Conservation (phyloP, 164 flowering plant species). For the Nelumbo lutea region DNA sequence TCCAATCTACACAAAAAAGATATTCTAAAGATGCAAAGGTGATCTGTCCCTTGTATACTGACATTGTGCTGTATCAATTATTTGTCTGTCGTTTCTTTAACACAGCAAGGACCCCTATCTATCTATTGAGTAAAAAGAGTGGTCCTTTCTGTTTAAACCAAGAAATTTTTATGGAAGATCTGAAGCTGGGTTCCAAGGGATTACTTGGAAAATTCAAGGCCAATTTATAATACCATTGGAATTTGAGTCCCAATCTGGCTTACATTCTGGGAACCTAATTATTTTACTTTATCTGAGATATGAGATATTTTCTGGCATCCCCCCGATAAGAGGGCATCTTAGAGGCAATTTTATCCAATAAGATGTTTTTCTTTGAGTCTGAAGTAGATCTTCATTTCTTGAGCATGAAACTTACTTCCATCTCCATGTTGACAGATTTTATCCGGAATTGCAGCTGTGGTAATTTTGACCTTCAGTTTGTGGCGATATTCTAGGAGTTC, state of each 20-base stretch:
- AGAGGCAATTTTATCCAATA: neutral
- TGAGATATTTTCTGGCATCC: neutral
- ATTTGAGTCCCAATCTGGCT: neutral
- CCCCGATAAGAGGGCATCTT: neutral
- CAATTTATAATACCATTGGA: neutral
- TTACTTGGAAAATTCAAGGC: neutral
- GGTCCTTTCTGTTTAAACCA: too few relatives aligned
- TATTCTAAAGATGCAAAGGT: constrained; percentile 53
- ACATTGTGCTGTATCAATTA: neutral
- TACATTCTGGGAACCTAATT: neutral
- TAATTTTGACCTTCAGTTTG: constrained; percentile 41
- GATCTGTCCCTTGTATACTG: constrained; percentile 19
- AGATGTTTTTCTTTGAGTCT: neutral
- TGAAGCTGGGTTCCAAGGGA: too few relatives aligned
- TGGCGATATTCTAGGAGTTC: constrained; percentile 61
- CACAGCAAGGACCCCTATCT: neutral
- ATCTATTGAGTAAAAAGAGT: neutral
- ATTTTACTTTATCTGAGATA: neutral
- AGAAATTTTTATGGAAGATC: too few relatives aligned
- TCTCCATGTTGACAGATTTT: constrained; percentile 37
- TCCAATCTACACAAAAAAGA: constrained; percentile 18
- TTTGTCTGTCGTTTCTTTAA: neutral
- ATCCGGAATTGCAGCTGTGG: constrained; percentile 45
- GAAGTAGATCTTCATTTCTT: neutral
- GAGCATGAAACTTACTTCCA: neutral